These are phyloP conservation scores for Austroboletus olivaceoglutinosus DNA, from an alignment of 1,284 basidiomycete genomes.

Conservation along the genomic window DNA sequence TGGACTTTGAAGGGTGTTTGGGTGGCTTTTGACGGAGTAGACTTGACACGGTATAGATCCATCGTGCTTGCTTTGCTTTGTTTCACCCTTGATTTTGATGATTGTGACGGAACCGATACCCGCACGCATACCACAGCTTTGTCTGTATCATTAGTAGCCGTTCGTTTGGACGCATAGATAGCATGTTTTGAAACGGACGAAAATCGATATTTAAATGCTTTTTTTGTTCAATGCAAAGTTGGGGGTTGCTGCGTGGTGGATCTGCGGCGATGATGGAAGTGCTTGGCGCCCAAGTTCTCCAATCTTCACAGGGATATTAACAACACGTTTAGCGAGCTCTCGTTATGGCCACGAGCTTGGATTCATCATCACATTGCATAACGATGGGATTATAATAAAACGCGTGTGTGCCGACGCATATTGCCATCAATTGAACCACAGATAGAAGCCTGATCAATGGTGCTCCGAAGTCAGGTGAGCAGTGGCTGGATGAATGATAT, in stretches of 20 bases:
- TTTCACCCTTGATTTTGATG: slow-evolving; percentile 9
- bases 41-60: slow-evolving; percentile 10
- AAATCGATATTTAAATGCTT: neutral
- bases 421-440: slow-evolving; percentile 14
- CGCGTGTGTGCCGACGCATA: neutral
- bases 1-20: slow-evolving; percentile 43
- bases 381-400: slow-evolving; percentile 2
- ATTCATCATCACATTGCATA: neutral
- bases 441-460: slow-evolving; percentile 12
- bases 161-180: slow-evolving; percentile 21
- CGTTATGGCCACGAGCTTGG: neutral
- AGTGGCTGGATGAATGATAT: neutral
- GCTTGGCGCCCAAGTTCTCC: neutral
- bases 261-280: neutral
- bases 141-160: slow-evolving; percentile 23
- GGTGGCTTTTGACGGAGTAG: slow-evolving; percentile 42
- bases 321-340: neutral
- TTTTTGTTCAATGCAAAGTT: neutral
- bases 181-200: neutral
- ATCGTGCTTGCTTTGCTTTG: slow-evolving; percentile 5
- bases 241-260: too few relatives aligned
- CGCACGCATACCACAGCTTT: slow-evolving; percentile 19
- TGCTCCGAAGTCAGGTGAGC: neutral
- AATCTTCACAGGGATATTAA: slow-evolving; percentile 6
- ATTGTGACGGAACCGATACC: slow-evolving; percentile 27